phyloP scores from a whole-genome alignment of 164 flowering plant genomes.

The Vitis rupestris region DNA sequence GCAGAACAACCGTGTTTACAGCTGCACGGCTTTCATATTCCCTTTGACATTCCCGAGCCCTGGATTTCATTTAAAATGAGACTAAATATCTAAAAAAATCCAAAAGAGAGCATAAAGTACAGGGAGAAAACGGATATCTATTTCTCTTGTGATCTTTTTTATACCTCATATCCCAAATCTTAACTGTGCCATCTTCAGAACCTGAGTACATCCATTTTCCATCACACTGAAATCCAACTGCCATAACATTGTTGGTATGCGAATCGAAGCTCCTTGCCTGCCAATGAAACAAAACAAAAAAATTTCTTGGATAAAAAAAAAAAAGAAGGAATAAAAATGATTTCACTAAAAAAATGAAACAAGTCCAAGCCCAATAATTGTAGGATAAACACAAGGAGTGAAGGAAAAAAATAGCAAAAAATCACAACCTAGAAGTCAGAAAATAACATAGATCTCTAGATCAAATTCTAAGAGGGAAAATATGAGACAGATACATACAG shows the following conservation, averaged over 20 bases:
- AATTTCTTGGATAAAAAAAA: not conserved
- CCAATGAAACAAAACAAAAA: conserved; percentile 6
- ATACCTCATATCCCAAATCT: conserved; percentile 96
- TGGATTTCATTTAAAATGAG: conserved; percentile 21
- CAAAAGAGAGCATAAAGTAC: not conserved
- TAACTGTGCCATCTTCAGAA: conserved; percentile 98
- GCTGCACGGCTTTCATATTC: conserved; percentile 99
- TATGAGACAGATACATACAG: conserved; percentile 43
- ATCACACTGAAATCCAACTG: conserved; percentile 97
- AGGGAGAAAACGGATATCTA: not conserved
- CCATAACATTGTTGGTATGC: conserved; percentile 95
- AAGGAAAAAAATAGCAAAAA: no score
- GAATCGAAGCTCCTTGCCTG: conserved; percentile 95
- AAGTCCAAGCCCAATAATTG: no score
- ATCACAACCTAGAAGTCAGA: no score
- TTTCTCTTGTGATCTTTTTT: not conserved
- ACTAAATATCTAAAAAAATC: not conserved
- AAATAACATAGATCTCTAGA: no score
- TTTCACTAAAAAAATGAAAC: no score
- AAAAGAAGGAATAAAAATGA: not conserved
- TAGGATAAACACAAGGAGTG: no score
- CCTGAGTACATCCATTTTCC: conserved; percentile 99
- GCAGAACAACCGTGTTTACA: conserved; percentile 96
- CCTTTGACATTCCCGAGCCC: conserved; percentile 98
- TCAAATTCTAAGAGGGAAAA: not conserved